These are phyloP conservation scores for Sesbania bispinosa DNA, from an alignment of 306 rosid genomes.

Conservation along the genomic window DNA sequence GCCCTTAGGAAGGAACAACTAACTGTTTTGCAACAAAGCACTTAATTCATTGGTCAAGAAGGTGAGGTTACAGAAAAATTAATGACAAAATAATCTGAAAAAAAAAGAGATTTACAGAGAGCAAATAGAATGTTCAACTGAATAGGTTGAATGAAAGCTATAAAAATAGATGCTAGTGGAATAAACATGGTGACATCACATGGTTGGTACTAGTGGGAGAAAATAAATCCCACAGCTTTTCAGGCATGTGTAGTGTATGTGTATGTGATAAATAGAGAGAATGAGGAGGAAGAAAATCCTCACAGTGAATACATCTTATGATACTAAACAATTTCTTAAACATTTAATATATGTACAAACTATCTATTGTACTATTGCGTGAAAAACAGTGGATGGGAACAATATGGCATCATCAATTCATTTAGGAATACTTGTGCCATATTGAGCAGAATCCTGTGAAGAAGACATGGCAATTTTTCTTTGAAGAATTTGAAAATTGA, in stretches of 20 bases:
- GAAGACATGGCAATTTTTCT: not conserved
- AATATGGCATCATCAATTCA: conserved; percentile 2
- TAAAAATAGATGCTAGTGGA: too few relatives aligned
- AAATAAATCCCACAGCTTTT: not conserved
- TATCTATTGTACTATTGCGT: not conserved
- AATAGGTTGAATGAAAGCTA: not conserved
- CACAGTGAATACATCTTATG: not conserved
- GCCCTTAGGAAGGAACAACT: not conserved
- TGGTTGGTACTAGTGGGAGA: not conserved
- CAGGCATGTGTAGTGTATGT: not conserved
- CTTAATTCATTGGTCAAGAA: not conserved
- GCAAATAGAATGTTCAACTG: not conserved
- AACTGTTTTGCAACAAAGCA: not conserved
- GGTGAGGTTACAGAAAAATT: not conserved
- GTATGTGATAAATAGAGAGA: not conserved
- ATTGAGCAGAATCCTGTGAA: not conserved
- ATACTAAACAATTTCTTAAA: not conserved
- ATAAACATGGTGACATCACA: not conserved
- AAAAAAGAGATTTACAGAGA: not conserved
- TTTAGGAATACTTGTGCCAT: conserved; percentile 5
- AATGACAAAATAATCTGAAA: not conserved
- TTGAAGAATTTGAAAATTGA: conserved; percentile 3
- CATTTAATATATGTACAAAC: not conserved
- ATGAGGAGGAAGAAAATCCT: conserved; percentile 2
- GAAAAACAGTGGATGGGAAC: conserved; percentile 21